Base-by-base conservation (phyloP, 1,139 yeast genomes). In the Pichia sp. region DNA sequence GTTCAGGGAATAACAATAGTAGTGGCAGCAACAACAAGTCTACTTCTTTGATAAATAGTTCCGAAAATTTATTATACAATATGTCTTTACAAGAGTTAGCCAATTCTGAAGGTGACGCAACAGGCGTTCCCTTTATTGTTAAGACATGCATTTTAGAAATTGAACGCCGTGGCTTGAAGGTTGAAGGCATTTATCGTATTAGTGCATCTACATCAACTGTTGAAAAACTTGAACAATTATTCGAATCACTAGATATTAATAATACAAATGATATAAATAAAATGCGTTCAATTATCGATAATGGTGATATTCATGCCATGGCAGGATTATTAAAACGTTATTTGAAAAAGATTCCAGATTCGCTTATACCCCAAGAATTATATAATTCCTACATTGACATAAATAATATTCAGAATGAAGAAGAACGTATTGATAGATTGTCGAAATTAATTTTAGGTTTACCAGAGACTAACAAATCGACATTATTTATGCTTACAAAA, bases 171-270 rank as follows among this genome's bases (percentile, higher is more conserved):
- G 90, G 95, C 9, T 61, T 86, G 55, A 79, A 73, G 40, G 67
- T 72, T 35, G 97, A 90, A 64, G 98, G 98, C 6, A 75, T 92
- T 35, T 92, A 92, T 66, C 74, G 98, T 56, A 84, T 90, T 53
- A 84, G 95, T 24, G 98, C 97, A 3, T 89, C 92, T 6, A 78
- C 84, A 48, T 78, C 92, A 12, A 87, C 87, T 43, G 78, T 87
- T 52, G 81, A 76, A 46, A 68, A 74, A 28, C 68, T 76, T 45
- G 82, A 76, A 52, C 67, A 63, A 4, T 37, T 46, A 27, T 54
- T 76, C 60, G 68, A 70, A 6, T 57, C 53, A 26, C 52, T 62
- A 20, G 56, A 58, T 22, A 33, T 50, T 5, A 43, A 47, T 40
- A 51, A 45, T 49, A 71, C 66, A 5, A 68, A 63, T 56, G 73